These are phyloP conservation scores for Platanus orientalis DNA, from an alignment of 164 flowering plant genomes.

Conservation along the genomic window DNA sequence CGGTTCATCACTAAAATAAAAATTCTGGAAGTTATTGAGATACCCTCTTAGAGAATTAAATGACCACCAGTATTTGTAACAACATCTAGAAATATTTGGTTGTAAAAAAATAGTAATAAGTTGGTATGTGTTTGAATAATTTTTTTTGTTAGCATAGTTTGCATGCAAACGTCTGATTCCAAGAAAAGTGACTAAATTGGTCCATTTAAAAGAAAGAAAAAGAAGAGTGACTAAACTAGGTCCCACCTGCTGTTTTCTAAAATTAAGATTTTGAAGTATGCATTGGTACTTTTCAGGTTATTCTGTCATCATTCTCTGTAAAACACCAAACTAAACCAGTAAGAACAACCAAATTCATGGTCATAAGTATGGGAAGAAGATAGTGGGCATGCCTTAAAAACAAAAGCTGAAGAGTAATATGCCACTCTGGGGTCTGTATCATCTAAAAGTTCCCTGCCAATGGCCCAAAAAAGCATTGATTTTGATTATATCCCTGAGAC, in stretches of 20 bases:
- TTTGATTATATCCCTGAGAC: not conserved
- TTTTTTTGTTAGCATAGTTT: not conserved
- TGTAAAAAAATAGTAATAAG: not conserved
- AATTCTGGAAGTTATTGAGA: no score
- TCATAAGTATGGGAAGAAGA: not conserved
- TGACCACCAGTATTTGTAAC: no score
- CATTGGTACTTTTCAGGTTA: constrained; percentile 88
- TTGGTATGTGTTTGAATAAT: not conserved
- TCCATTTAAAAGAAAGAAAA: no score
- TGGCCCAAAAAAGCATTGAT: not conserved
- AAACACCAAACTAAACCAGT: constrained; percentile 12
- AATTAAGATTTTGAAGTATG: constrained; percentile 80
- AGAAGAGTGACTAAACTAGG: constrained; percentile 5
- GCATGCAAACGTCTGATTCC: not conserved
- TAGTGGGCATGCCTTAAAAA: constrained; percentile 69
- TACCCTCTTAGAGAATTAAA: no score
- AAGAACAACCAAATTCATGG: no score
- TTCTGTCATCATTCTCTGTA: constrained; percentile 98
- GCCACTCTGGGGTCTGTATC: constrained; percentile 99
- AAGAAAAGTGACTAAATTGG: no score
- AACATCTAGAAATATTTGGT: no score
- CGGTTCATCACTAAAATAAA: no score
- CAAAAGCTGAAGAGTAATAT: constrained; percentile 90
- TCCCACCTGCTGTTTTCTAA: constrained; percentile 93
- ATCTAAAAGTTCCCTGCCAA: constrained; percentile 81